Base-by-base conservation (phyloP, 1,284 basidiomycete genomes). In the Xerocomus amazonicus region DNA sequence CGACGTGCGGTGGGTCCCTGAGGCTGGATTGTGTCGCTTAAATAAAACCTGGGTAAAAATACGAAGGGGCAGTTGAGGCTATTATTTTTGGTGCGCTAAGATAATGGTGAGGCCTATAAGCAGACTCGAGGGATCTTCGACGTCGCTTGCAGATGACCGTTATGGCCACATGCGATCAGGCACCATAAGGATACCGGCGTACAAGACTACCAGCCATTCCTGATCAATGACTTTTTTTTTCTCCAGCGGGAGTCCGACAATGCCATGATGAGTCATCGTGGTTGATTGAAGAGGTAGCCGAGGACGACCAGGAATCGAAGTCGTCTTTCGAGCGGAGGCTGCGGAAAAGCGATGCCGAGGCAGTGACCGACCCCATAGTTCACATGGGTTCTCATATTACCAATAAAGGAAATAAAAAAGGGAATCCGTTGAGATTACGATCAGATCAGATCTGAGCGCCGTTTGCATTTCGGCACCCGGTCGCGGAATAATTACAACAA, bases 401-500 rank as follows among this genome's bases (percentile, higher is more conserved):
- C n/a, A 10, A 2, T 5, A 26, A 56, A 33, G 26, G 34, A 4
- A 45, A 34, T 3, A 2, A 2, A 3, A 3, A 3, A 6, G 41
- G 9, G 57, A 56, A 67, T 67, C 66, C 63, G 63, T 54, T 42
- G 43, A 48, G 32, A 55, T 54, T 48, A 48, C 29, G 47, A 67
- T 65, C 57, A 41, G 58, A 62, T 59, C 58, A 66, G 65, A 68
- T 55, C 40, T 29, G 66, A 67, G 65, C 63, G 67, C 65, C 59
- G 66, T 67, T 68, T 65, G 59, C 50, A 56, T 26, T 50, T 65
- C 67, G 67, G 63, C 67, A 69, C 65, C 63, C 64, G 63, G 65
- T 64, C 62, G 60, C 63, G 67, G 67, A 68, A 63, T 63, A 59
- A 67, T 69, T 68, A 63, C 63, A 62, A 63, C 63, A 62, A 60